phyloP scores from a whole-genome alignment of 2,329 filamentous ascomycete genomes.

The Bimuria novae-zelandiae region DNA sequence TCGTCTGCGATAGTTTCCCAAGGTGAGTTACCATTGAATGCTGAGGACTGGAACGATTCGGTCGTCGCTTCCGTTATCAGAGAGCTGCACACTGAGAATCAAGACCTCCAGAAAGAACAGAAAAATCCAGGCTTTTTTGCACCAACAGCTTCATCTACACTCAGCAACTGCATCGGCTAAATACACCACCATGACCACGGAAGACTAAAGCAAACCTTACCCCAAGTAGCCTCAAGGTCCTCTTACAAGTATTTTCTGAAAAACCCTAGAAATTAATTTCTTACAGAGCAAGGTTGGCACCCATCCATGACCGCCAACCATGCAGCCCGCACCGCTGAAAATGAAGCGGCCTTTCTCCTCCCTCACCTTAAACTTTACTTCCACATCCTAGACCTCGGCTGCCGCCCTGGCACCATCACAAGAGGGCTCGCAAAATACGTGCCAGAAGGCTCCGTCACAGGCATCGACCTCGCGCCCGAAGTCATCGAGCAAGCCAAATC shows the following conservation, averaged over 20 bases:
- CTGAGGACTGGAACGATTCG: too few species aligned
- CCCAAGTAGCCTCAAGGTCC: neutral
- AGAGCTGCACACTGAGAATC: too few species aligned
- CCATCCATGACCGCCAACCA: conserved; percentile 35
- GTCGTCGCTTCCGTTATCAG: too few species aligned
- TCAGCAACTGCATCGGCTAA: neutral
- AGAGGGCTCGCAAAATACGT: conserved; percentile 45
- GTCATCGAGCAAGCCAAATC: conserved; percentile 42
- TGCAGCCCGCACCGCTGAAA: conserved; percentile 40
- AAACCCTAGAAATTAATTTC: neutral
- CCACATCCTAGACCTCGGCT: conserved; percentile 49
- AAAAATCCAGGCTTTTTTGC: too few species aligned
- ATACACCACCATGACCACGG: neutral
- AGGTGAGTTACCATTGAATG: too few species aligned
- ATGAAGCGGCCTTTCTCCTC: conserved; percentile 31
- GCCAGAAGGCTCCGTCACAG: conserved; percentile 46
- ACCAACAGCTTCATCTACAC: neutral
- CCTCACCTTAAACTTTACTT: conserved; percentile 18
- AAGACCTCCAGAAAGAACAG: too few species aligned
- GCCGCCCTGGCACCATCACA: conserved; percentile 41
- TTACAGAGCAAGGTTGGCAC: conserved; percentile 40
- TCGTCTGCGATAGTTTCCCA: too few species aligned
- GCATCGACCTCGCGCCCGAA: conserved; percentile 46
- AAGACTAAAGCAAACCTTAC: neutral
- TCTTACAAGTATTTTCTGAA: neutral